phyloP scores from a whole-genome alignment of 1,284 basidiomycete genomes.

The Retiboletus flavoniger region DNA sequence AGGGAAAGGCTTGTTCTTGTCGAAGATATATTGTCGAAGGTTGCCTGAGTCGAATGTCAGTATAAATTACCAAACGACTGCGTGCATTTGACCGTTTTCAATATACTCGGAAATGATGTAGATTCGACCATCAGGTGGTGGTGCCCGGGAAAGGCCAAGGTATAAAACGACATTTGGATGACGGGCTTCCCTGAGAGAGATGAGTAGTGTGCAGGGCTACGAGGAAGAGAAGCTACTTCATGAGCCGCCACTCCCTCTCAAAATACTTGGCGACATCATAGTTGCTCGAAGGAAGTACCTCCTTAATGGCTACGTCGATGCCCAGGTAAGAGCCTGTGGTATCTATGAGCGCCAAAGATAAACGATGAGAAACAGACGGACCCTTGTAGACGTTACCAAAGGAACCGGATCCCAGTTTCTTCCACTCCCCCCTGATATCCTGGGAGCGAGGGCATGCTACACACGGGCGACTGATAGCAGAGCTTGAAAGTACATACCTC shows the following conservation, averaged over 20 bases:
- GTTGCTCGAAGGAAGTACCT: slow-evolving; percentile 84
- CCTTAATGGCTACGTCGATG: slow-evolving; percentile 95
- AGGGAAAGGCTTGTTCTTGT: slow-evolving; percentile 77
- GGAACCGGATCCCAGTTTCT: slow-evolving; percentile 84
- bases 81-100: slow-evolving; percentile 54
- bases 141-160: slow-evolving; percentile 88
- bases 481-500: slow-evolving; percentile 47
- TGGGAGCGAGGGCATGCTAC: slow-evolving; percentile 33
- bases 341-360: slow-evolving; percentile 4
- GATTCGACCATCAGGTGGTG: slow-evolving; percentile 77
- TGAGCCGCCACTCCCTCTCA: slow-evolving; percentile 94
- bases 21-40: slow-evolving; percentile 82
- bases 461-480: background rate
- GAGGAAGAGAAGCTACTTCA: slow-evolving; percentile 57
- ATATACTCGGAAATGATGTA: slow-evolving; percentile 91
- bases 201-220: slow-evolving; percentile 7
- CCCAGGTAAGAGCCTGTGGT: slow-evolving; percentile 81
- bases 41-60: slow-evolving; percentile 49
- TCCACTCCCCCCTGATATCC: slow-evolving; percentile 89
- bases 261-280: slow-evolving; percentile 98
- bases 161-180: slow-evolving; percentile 95
- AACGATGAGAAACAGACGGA: slow-evolving; percentile 28
- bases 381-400: slow-evolving; percentile 94
- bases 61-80: background rate
- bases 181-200: slow-evolving; percentile 59